Evolutionary conservation across 345 rosid genomes (phyloP).

Genomic region (Ceriops decandra): DNA sequence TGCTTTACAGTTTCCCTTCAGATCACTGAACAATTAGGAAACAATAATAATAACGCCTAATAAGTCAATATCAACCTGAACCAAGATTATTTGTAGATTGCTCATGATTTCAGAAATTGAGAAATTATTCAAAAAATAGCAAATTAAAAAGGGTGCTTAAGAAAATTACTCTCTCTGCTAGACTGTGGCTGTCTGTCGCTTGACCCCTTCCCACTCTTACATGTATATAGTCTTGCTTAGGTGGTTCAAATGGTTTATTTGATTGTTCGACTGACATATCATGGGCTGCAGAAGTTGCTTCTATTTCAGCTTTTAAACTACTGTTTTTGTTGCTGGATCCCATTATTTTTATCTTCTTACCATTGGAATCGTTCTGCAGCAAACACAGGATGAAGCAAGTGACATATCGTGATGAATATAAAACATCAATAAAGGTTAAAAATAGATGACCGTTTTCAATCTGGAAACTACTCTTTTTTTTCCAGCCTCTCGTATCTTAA

Average conservation of each 20-base stretch:
- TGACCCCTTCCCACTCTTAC: conserved; percentile 35
- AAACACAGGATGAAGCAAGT: conserved; percentile 4
- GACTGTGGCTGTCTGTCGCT: conserved; percentile 38
- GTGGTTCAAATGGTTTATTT: conserved; percentile 18
- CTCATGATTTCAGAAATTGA: background rate
- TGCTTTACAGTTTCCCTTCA: background rate
- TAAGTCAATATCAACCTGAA: background rate
- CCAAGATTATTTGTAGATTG: background rate
- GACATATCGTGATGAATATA: too few relatives aligned
- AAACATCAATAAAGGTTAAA: background rate
- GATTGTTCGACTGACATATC: conserved; percentile 11
- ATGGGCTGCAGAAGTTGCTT: conserved; percentile 20
- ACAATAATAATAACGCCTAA: background rate
- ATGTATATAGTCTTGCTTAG: conserved; percentile 31
- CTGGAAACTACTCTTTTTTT: background rate
- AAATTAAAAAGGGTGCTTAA: conserved; percentile 15
- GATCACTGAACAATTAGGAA: background rate
- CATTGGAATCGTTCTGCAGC: conserved; percentile 22
- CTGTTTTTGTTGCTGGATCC: conserved; percentile 8
- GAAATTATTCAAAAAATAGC: background rate
- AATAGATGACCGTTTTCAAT: background rate
- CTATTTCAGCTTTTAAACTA: conserved; percentile 14
- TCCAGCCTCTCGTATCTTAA: background rate
- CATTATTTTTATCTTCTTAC: conserved; percentile 19
- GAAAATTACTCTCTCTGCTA: conserved; percentile 33